Conservation (phyloP, 805 yeast genomes). For the Barnettozyma sucrosica region DNA sequence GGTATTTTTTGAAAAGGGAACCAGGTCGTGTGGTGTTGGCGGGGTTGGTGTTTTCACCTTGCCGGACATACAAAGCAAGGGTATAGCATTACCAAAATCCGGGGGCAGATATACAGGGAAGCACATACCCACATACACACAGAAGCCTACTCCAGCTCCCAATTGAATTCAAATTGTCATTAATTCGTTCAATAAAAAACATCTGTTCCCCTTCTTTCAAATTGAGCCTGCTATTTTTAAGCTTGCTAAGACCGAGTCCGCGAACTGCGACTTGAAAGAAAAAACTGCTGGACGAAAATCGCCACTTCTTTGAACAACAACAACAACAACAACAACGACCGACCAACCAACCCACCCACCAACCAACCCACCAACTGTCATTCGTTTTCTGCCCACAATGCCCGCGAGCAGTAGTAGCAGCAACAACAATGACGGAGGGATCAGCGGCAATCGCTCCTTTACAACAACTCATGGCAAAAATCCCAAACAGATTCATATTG, state of each 20-base stretch:
- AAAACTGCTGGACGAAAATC: background rate
- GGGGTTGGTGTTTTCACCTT: too few relatives aligned
- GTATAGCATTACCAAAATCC: too few relatives aligned
- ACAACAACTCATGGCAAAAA: slow-evolving; percentile 35
- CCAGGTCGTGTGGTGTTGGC: too few relatives aligned
- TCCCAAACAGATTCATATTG: slow-evolving; percentile 75
- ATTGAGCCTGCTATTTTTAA: background rate
- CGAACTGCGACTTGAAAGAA: background rate
- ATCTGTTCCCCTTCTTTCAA: too few relatives aligned
- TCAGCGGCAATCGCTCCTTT: slow-evolving; percentile 14
- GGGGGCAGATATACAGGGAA: too few relatives aligned
- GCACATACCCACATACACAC: too few relatives aligned
- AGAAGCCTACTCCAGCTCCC: too few relatives aligned
- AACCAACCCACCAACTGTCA: background rate
- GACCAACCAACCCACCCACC: too few relatives aligned
- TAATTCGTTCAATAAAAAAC: too few relatives aligned
- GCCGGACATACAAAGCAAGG: too few relatives aligned
- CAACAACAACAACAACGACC: background rate
- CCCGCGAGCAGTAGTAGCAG: slow-evolving; percentile 5
- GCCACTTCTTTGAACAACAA: background rate
- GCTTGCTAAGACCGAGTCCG: background rate
- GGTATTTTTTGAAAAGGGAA: too few relatives aligned
- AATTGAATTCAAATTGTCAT: too few relatives aligned
- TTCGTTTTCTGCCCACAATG: background rate
- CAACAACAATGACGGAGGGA: slow-evolving; percentile 4